Percentiles rank a stretch among this genome's conserved stretches.
Conservation (phyloP, 129 eudicot genomes). For the Helianthus annuus region HanXRQr2.0-SUNRISE NC_035437.2:100923058-100923557, state of each 20-base stretch:
- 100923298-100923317: slow-evolving; percentile 3
- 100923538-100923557: slow-evolving; percentile 19
- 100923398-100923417: slow-evolving; percentile 43
- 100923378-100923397: slow-evolving; percentile 36
- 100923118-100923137: slow-evolving; percentile 31
- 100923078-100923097: slow-evolving; percentile 22
- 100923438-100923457: slow-evolving; percentile 23
- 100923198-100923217: slow-evolving; percentile 11
- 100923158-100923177: slow-evolving; percentile 22
- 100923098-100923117: slow-evolving; percentile 30
- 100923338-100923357: slow-evolving; percentile 48
- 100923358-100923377: slow-evolving; percentile 47
- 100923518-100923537: slow-evolving; percentile 22
- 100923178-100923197: slow-evolving; percentile 27
- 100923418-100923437: slow-evolving; percentile 33
- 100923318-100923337: slow-evolving; percentile 33
- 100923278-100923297: slow-evolving; percentile 23
- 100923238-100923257: slow-evolving; percentile 7
- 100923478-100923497: slow-evolving; percentile 10
- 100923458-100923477: slow-evolving; percentile 14
- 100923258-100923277: slow-evolving; percentile 36
- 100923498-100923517: slow-evolving; percentile 34
- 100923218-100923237: slow-evolving; percentile 15
- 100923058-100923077: slow-evolving; percentile 42
- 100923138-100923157: slow-evolving; percentile 32